phyloP scores from a whole-genome alignment of 805 yeast genomes.

The Candida michaelii region DNA sequence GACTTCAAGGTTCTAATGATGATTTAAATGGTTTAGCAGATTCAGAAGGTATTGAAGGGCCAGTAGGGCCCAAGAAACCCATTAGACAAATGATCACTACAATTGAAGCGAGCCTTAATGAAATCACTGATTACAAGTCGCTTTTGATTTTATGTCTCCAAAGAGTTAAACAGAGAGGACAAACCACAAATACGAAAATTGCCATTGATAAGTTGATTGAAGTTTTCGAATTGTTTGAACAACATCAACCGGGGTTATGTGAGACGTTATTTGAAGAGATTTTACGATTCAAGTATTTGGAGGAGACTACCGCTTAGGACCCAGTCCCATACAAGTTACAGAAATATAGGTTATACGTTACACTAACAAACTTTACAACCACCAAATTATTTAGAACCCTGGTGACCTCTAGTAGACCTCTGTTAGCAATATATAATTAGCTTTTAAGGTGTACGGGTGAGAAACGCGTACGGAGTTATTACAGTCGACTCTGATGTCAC shows the following conservation, averaged over 20 bases:
- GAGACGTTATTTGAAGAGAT: slow-evolving; percentile 70
- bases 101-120: background rate
- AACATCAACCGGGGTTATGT: slow-evolving; percentile 58
- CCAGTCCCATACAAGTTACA: too few species aligned
- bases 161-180: slow-evolving; percentile 53
- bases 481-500: too few species aligned
- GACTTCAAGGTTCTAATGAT: background rate
- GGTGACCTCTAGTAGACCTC: too few species aligned
- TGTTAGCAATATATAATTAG: too few species aligned
- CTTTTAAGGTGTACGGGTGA: too few species aligned
- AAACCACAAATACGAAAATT: slow-evolving; percentile 44
- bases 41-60: background rate
- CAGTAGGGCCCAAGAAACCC: too few species aligned
- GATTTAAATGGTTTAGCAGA: background rate
- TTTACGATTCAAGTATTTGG: slow-evolving; percentile 12
- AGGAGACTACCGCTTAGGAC: too few species aligned
- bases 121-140: background rate
- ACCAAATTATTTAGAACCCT: too few species aligned
- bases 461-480: too few species aligned
- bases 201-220: slow-evolving; percentile 45
- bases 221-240: slow-evolving; percentile 46
- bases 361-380: too few species aligned
- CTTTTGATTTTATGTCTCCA: slow-evolving; percentile 42
- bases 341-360: too few species aligned
- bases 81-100: too few species aligned